Conservation (phyloP, 805 yeast species). For the Ogataea pilisensis region DNA sequence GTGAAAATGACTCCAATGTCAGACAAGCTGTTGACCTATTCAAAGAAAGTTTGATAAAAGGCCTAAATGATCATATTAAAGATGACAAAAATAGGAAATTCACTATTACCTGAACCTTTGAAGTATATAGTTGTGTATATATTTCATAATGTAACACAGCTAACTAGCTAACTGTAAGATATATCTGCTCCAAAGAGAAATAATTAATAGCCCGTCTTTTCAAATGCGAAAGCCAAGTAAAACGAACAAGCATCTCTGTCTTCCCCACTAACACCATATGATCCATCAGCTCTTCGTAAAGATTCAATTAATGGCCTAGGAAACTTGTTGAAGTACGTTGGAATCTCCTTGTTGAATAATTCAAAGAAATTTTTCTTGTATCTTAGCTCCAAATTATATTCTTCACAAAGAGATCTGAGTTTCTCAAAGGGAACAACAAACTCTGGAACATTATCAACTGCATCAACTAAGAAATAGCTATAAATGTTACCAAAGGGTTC, state of each 20-base stretch:
- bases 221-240: conserved; percentile 80
- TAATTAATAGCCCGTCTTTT: conserved; percentile 37
- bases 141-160: no score
- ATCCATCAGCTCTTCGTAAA: conserved; percentile 72
- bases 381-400: conserved; percentile 69
- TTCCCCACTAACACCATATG: conserved; percentile 81
- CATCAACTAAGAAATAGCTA: conserved; percentile 79
- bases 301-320: conserved; percentile 60
- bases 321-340: conserved; percentile 53
- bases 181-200: no score
- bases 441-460: conserved; percentile 95
- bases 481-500: conserved; percentile 83
- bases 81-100: conserved; percentile 17
- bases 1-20: conserved; percentile 56
- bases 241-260: conserved; percentile 87
- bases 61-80: conserved; percentile 27
- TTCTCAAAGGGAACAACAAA: conserved; percentile 93
- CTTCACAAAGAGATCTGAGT: conserved; percentile 77
- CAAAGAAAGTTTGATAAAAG: conserved; percentile 51
- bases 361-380: conserved; percentile 76
- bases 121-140: no score
- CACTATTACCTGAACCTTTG: conserved; percentile 10
- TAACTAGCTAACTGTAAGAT: no score
- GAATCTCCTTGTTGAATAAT: conserved; percentile 76
- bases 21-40: conserved; percentile 54